Conservation (phyloP, 169 alveolate species). For the Plasmodium falciparum region DNA sequence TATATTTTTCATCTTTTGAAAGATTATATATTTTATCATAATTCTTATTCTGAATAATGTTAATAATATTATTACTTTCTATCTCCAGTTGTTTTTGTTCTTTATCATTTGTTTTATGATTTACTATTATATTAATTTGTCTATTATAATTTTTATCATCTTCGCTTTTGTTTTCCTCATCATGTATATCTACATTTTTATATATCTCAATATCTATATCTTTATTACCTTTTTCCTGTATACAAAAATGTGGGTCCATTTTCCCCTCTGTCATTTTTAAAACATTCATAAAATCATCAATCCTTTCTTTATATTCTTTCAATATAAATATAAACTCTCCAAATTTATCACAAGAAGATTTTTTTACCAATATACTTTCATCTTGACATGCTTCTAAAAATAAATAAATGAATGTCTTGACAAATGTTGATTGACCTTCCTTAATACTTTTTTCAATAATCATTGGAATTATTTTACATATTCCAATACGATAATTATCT, state of each 20-base stretch:
- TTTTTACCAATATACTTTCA: conserved; percentile 67
- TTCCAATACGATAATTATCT: conserved; percentile 76
- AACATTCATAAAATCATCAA: neutral
- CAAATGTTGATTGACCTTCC: conserved; percentile 35
- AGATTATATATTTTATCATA: no score
- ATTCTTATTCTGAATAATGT: no score
- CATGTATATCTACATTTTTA: conserved; percentile 11
- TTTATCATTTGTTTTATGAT: neutral
- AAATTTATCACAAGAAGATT: conserved; percentile 74
- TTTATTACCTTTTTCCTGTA: neutral
- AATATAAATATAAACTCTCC: conserved; percentile 28
- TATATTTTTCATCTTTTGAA: no score
- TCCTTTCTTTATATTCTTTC: conserved; percentile 26
- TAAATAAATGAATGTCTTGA: conserved; percentile 18
- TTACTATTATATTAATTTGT: neutral
- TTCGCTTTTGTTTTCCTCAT: conserved; percentile 20
- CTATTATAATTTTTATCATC: neutral
- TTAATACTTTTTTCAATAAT: conserved; percentile 60
- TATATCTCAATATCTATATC: neutral
- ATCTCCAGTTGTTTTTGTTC: neutral
- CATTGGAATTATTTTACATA: conserved; percentile 51
- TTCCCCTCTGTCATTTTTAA: conserved; percentile 6
- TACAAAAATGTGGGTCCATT: neutral
- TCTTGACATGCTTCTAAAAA: conserved; percentile 74
- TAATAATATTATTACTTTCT: neutral